Conservation (phyloP, 1,139 yeast species). For the Geotrichum restrictum region DNA sequence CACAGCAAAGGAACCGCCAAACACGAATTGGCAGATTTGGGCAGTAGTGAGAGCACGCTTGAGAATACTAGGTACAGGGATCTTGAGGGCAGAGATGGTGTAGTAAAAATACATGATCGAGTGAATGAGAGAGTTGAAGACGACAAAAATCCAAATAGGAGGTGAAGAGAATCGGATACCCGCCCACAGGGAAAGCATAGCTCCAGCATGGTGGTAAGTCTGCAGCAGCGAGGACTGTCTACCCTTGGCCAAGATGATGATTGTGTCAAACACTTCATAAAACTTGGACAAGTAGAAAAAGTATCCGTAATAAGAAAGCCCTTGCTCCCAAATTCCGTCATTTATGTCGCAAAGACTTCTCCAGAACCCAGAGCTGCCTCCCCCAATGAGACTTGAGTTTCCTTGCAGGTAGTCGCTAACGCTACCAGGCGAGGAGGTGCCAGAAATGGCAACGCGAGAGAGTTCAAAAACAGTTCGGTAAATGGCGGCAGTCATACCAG, state of each 20-base stretch:
- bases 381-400: slow-evolving; percentile 24
- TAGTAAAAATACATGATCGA: slow-evolving; percentile 73
- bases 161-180: slow-evolving; percentile 69
- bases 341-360: slow-evolving; percentile 60
- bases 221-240: slow-evolving; percentile 65
- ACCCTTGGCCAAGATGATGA: slow-evolving; percentile 65
- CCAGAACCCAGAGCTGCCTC: slow-evolving; percentile 43
- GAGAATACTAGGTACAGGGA: slow-evolving; percentile 55
- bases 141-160: slow-evolving; percentile 79
- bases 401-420: slow-evolving; percentile 36
- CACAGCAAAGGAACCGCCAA: slow-evolving; percentile 67
- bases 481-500: slow-evolving; percentile 60
- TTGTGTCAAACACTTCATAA: slow-evolving; percentile 68
- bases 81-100: slow-evolving; percentile 58
- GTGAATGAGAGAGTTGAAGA: slow-evolving; percentile 73
- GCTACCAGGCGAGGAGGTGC: slow-evolving; percentile 19
- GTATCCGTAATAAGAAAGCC: slow-evolving; percentile 59
- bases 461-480: slow-evolving; percentile 33
- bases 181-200: slow-evolving; percentile 81
- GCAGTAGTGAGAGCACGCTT: slow-evolving; percentile 62
- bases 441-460: slow-evolving; percentile 20
- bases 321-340: slow-evolving; percentile 56
- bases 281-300: slow-evolving; percentile 69
- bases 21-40: slow-evolving; percentile 66
- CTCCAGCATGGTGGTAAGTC: slow-evolving; percentile 78